Conservation (phyloP, 2,329 filamentous ascomycete species). For the Paramyrothecium roridum region DNA sequence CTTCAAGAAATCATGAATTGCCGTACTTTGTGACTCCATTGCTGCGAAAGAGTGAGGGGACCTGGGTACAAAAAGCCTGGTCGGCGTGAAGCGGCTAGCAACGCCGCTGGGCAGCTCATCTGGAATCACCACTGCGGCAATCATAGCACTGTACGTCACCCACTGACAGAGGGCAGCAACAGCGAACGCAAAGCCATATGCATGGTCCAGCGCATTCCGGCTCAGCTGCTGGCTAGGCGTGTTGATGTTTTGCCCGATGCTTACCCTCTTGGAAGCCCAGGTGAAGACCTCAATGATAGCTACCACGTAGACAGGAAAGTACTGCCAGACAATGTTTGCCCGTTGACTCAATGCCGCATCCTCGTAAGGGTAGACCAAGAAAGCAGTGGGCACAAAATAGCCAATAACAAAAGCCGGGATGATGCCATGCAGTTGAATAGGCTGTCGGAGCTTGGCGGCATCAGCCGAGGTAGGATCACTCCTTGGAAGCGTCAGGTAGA, state of each 20-base stretch:
- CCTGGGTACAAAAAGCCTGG: conserved; percentile 14
- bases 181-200: conserved; percentile 20
- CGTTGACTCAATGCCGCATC: conserved; percentile 14
- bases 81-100: conserved; percentile 8
- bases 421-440: conserved; percentile 10
- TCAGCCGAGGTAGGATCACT: conserved; percentile 2
- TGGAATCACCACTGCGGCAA: conserved; percentile 8
- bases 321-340: conserved; percentile 15
- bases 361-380: conserved; percentile 15
- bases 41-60: conserved; percentile 10
- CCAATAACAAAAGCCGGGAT: conserved; percentile 16
- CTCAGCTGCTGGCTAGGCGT: conserved; percentile 11
- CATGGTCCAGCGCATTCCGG: conserved; percentile 14
- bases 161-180: conserved; percentile 18
- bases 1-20: conserved; percentile 17
- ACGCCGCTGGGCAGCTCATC: conserved; percentile 12
- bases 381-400: conserved; percentile 12
- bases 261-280: conserved; percentile 11
- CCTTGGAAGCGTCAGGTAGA: conserved; percentile 15
- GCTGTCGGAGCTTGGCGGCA: conserved; percentile 14
- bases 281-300: conserved; percentile 11
- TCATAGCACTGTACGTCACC: conserved; percentile 10
- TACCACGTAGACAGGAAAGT: conserved; percentile 15
- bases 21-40: conserved; percentile 12
- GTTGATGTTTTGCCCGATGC: conserved; percentile 15